Evolutionary conservation across 768 basidiomycete species (phyloP), one percentile per base, ranked within the genome.

Genomic region (Tylopilus rubrobrunneus): DNA sequence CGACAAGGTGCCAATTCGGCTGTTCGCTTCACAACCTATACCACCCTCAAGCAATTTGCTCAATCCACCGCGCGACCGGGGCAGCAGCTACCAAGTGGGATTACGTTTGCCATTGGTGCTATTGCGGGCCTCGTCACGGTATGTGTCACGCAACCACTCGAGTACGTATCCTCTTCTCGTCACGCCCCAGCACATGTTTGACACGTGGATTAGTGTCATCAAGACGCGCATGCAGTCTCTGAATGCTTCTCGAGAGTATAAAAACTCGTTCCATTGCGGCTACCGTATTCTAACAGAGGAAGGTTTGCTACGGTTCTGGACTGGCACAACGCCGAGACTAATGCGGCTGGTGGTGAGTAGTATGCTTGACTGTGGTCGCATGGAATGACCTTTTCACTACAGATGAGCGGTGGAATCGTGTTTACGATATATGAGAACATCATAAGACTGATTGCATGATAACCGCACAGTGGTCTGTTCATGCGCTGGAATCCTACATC

Each of bases 191-290:
- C 23, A 19, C 33, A 29, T 3, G 27, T 40, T 33, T 58, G 34
- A 57, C 29, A 23, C 15, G 53, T 56, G 43, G 14, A 19, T 14
- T 59, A 96, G 93, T 65, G 95, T 98, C 29, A 83, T 98, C 72
- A 99, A 98, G 74, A 98, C 97, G 11, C 84, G 96, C 25, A 99
- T 98, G 97, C 97, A 99, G 71, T 87, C 92, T 6, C 78, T 99
- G 10, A 80, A 82, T 52, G 97, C 96, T 1, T 77, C 82, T 10
- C 72, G 77, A 25, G 86, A 93, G 55, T 99, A 98, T 67, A 83
- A 86, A 36, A 98, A 99, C 65, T 86, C 94, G 3, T 89, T 98
- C 74, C 94, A 99, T 62, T 98, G 96, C 62, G 95, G 86, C 6
- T 96, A 97, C 65, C 81, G 95, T 44, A 94, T 98, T 66, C 85